These are phyloP conservation scores for Penicillium manginii DNA, from an alignment of 495 filamentous ascomycete species.

Conservation along the genomic window DNA sequence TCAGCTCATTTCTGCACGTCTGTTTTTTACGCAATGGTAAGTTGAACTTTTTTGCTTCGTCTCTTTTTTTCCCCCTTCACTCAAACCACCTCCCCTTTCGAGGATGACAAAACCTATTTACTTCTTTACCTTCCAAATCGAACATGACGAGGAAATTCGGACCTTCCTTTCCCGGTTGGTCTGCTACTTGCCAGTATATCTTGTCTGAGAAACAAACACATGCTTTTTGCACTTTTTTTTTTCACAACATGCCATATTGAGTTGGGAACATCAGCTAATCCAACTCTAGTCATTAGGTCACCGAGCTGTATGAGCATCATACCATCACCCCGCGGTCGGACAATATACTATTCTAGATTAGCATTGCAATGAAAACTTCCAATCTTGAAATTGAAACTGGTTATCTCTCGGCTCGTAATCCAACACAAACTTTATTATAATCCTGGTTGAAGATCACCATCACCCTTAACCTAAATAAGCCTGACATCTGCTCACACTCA, in stretches of 20 bases:
- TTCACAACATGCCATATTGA: conserved; percentile 9
- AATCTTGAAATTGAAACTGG: too few species aligned
- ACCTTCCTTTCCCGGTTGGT: conserved; percentile 67
- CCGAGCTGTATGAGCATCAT: background rate
- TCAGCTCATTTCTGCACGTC: conserved; percentile 22
- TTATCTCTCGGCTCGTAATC: background rate
- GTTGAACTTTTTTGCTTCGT: conserved; percentile 24
- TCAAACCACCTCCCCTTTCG: conserved; percentile 33
- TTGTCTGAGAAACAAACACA: conserved; percentile 72
- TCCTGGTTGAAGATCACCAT: conserved; percentile 29
- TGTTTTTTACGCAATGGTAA: conserved; percentile 28
- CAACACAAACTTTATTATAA: conserved; percentile 21
- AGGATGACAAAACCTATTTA: conserved; percentile 85
- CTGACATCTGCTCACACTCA: too few species aligned
- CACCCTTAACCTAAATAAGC: conserved; percentile 9
- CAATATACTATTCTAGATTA: background rate
- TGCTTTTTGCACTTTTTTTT: conserved; percentile 3
- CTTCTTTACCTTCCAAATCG: conserved; percentile 97
- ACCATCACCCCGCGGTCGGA: background rate
- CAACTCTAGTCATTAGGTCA: conserved; percentile 4
- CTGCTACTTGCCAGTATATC: conserved; percentile 98
- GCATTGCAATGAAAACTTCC: too few species aligned
- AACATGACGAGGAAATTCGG: conserved; percentile 85
- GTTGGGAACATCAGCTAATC: conserved; percentile 24
- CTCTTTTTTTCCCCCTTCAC: conserved; percentile 8